Base-by-base conservation (phyloP, 306 rosid species). In the Glycine soja region DNA sequence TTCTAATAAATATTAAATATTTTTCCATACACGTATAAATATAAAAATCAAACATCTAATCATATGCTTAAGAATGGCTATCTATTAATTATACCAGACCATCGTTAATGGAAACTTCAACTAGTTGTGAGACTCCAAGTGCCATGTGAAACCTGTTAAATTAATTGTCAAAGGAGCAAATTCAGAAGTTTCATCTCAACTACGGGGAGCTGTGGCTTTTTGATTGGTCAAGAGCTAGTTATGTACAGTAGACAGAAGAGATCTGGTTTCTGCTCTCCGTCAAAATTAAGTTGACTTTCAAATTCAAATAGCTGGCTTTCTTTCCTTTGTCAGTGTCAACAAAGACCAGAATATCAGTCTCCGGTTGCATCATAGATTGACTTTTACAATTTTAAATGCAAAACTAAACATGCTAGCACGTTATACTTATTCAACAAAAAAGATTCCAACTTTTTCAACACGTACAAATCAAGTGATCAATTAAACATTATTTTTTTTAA, bases 241-340 rank as follows among this genome's bases (percentile, higher is more conserved):
- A 8, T n/a, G 34, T 34, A 12, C 52, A 19, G 30, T 52, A 7
- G 65, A 16, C 74, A 65, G 9, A 66, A 77, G 30, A 38, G 43
- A 67, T 51, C n/a, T 65, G 40, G 51, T 51, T 77, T 50, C 52
- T 36, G n/a, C 74, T 36, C 10, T 38, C 43, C n/a, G 54, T 7
- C 64, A 64, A 51, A 76, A 16, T 2, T 34, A 64, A 77, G 34
- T 16, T 32, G 19, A 64, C 61, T 15, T 47, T 63, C 80, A 62
- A 63, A 19, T 30, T 75, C 71, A 9, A 30, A 46, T 75, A 9
- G 48, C 47, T 61, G 59, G 80, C 71, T 19, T 30, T 75, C 45
- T 45, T n/a, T 62, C 46, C 30, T 42, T 42, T 58, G 70, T 75
- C 58, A 45, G 5, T 19, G 24, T 58, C 70, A 45, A 46, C 59